These are phyloP conservation scores for Pseudogymnoascus sp. DNA, from an alignment of 2,329 filamentous ascomycete species.

Conservation along the genomic window DNA sequence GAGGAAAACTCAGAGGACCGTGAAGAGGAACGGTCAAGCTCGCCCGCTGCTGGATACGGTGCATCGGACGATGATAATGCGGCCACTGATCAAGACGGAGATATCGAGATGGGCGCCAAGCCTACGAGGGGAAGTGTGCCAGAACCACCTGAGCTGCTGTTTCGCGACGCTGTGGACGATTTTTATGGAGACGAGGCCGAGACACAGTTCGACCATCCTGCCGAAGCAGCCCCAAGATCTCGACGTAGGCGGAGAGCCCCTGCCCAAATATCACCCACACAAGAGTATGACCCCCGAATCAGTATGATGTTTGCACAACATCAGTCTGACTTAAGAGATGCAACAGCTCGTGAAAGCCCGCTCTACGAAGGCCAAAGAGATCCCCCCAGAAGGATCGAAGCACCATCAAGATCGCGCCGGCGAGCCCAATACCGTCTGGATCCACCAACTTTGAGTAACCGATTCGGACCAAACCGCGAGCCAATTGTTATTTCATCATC, in stretches of 20 bases:
- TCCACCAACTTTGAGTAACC: slow-evolving; percentile 8
- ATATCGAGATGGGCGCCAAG: slow-evolving; percentile 29
- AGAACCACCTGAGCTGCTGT: background rate
- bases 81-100: slow-evolving; percentile 27
- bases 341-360: slow-evolving; percentile 14
- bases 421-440: slow-evolving; percentile 19
- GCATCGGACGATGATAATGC: slow-evolving; percentile 17
- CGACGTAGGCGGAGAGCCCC: slow-evolving; percentile 14
- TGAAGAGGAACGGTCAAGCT: slow-evolving; percentile 15
- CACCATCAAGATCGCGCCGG: slow-evolving; percentile 17
- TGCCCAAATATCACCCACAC: slow-evolving; percentile 10
- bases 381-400: slow-evolving; percentile 16
- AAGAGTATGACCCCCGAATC: slow-evolving; percentile 26
- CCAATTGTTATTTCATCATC: slow-evolving; percentile 8
- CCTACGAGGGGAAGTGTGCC: background rate
- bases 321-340: slow-evolving; percentile 21
- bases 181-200: background rate
- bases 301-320: slow-evolving; percentile 28
- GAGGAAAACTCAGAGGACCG: slow-evolving; percentile 22
- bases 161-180: background rate
- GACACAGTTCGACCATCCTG: background rate
- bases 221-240: slow-evolving; percentile 21
- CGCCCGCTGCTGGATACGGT: slow-evolving; percentile 20
- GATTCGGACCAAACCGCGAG: background rate
- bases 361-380: slow-evolving; percentile 16